Conservation (phyloP, 2,329 filamentous ascomycete species). For the Exophiala mesophila region DNA sequence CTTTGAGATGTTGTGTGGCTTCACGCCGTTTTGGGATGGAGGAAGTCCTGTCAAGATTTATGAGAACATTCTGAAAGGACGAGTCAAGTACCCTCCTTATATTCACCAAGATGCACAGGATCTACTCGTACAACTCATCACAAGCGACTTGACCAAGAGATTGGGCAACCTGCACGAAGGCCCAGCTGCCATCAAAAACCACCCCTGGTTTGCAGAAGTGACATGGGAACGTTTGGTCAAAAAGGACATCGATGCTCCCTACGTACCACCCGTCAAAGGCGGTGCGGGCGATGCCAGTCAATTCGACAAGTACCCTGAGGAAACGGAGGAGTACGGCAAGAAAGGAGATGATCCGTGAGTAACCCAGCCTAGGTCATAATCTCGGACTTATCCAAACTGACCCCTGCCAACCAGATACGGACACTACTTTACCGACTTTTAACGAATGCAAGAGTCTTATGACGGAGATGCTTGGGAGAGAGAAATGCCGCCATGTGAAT, state of each 20-base stretch:
- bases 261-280: conserved; percentile 90
- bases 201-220: conserved; percentile 94
- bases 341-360: conserved; percentile 81
- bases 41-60: conserved; percentile 99
- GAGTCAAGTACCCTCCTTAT: conserved; percentile 94
- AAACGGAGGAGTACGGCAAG: conserved; percentile 84
- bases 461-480: background rate
- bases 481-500: too few species aligned
- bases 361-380: too few species aligned
- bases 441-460: conserved; percentile 18
- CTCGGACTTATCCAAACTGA: too few species aligned
- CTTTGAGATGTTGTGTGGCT: conserved; percentile 99
- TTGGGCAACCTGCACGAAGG: conserved; percentile 91
- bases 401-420: conserved; percentile 52
- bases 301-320: conserved; percentile 97
- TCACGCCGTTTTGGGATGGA: conserved; percentile 98
- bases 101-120: conserved; percentile 93
- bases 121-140: conserved; percentile 87
- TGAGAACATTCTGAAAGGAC: conserved; percentile 94
- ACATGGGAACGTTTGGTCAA: conserved; percentile 92
- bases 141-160: conserved; percentile 87
- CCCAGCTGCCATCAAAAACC: conserved; percentile 86
- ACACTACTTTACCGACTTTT: conserved; percentile 72
- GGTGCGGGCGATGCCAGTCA: conserved; percentile 93
- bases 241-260: conserved; percentile 97